Evolutionary conservation across 768 basidiomycete genomes (phyloP), one percentile per base, ranked within the genome.

Genomic region (Pleurotus tuoliensis): DNA sequence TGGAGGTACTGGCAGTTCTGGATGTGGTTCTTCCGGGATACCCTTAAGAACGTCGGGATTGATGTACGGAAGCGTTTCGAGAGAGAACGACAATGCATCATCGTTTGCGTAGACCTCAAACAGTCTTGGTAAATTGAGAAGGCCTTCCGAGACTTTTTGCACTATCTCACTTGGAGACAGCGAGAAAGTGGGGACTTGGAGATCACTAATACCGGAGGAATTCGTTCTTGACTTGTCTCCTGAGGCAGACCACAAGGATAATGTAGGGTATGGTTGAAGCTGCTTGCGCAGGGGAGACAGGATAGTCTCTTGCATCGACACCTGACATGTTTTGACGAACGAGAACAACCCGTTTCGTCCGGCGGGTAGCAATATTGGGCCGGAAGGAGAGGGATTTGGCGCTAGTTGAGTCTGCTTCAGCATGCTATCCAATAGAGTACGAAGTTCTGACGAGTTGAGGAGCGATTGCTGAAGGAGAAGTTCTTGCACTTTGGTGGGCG

Each of bases 21-120:
- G 64, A 13, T 53, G 51, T 20, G 51, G 41, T 12, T 41, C 51
- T 5, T 80, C 65, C 15, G 56, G 44, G 1, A 51, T 18, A 38
- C 72, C 75, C 54, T 76, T 79, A 16, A 83, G 66, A 47, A 81
- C 68, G 41, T 87, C 83, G 5, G 73, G 61, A 57, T 89, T 84
- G 49, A 90, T 67, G 62, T 83, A 82, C 0, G 90, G 92, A 8
- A 98, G 73, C 4, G 89, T 92, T 47, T 88, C 84, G 40, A 98
- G 75, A 37, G 92, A 93, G 70, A 94, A 97, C 2, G 86, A 83
- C 7, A 98, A 79, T 8, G 92, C 91, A 58, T 94, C 93, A 67
- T 98, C 94, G 56, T 88, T 87, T 5, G 90, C 92, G 65, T 97
- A 96, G 15, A 95, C 89, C 69, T 98, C 95, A 65, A 98, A 97